A percentile compares a stretch with the other conserved stretches of the same genome.
Conservation (phyloP, 345 rosid species). For the Populus alba region DNA sequence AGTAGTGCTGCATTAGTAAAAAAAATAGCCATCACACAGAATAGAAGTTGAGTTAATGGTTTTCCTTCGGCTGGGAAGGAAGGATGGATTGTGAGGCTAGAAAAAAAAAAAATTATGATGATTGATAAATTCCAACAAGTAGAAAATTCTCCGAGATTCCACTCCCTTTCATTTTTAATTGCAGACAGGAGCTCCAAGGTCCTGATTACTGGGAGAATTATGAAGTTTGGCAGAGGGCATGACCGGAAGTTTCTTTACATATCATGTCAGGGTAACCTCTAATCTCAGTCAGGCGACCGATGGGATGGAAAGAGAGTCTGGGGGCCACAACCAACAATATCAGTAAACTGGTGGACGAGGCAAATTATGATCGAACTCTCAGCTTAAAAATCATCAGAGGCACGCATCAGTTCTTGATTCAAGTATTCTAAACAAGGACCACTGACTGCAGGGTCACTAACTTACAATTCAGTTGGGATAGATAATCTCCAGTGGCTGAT, state of each 20-base stretch:
- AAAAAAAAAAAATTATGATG: background rate
- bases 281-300: conserved; percentile 6
- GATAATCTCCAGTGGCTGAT: background rate
- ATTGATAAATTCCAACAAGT: background rate
- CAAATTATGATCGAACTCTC: background rate
- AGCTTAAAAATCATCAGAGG: background rate
- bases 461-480: background rate
- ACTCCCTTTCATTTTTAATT: background rate
- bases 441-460: background rate
- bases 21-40: background rate
- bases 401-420: background rate
- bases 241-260: no score
- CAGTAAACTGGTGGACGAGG: background rate
- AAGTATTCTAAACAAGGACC: background rate
- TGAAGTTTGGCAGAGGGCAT: background rate
- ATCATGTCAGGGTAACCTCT: background rate
- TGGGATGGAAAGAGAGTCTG: background rate
- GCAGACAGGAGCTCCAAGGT: background rate
- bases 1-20: background rate
- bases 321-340: background rate
- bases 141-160: background rate
- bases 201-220: background rate
- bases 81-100: background rate
- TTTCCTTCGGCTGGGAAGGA: background rate
- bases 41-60: background rate